Percentiles rank a stretch among this genome's conserved stretches.
Evolutionary conservation across 352 stramenopile species (phyloP).

Genomic region (Phytophthora pini): DNA sequence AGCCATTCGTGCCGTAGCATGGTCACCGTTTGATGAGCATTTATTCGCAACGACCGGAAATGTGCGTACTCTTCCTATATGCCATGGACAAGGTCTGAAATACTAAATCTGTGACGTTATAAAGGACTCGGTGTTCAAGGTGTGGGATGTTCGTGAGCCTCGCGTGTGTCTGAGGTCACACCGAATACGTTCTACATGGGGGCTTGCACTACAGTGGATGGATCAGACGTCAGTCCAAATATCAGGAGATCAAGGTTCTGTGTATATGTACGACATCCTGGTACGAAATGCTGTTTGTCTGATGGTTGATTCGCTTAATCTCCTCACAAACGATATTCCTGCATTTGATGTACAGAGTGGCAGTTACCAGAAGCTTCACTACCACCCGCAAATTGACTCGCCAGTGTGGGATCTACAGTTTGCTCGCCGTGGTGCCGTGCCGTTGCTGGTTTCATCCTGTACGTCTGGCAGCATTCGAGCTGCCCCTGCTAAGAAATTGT

Average conservation of each 20-base stretch:
- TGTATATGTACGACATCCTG: slow-evolving; percentile 83
- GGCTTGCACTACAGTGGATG: slow-evolving; percentile 79
- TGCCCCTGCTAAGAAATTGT: slow-evolving; percentile 70
- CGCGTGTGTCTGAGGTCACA: slow-evolving; percentile 81
- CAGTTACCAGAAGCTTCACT: slow-evolving; percentile 83
- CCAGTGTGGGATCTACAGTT: slow-evolving; percentile 86
- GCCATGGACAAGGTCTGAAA: background rate
- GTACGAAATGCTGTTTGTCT: slow-evolving; percentile 42
- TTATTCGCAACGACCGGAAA: slow-evolving; percentile 90
- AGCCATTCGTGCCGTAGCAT: slow-evolving; percentile 75
- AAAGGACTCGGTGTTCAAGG: slow-evolving; percentile 83
- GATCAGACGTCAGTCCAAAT: slow-evolving; percentile 78
- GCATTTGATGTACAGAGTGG: slow-evolving; percentile 52
- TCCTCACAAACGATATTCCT: background rate
- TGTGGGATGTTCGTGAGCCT: slow-evolving; percentile 87
- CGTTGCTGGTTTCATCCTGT: slow-evolving; percentile 71
- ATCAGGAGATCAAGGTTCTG: slow-evolving; percentile 80
- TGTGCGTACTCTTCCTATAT: slow-evolving; percentile 40
- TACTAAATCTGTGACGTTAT: slow-evolving; percentile 5
- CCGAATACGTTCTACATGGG: slow-evolving; percentile 85
- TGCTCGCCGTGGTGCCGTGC: slow-evolving; percentile 45
- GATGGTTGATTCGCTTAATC: background rate
- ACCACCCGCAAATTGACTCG: slow-evolving; percentile 85
- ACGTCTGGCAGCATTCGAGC: slow-evolving; percentile 72
- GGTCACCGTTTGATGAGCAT: slow-evolving; percentile 85